phyloP scores from a whole-genome alignment of 225 moss, liverwort and hornwort species.

The Thuidium tamariscinum region DNA sequence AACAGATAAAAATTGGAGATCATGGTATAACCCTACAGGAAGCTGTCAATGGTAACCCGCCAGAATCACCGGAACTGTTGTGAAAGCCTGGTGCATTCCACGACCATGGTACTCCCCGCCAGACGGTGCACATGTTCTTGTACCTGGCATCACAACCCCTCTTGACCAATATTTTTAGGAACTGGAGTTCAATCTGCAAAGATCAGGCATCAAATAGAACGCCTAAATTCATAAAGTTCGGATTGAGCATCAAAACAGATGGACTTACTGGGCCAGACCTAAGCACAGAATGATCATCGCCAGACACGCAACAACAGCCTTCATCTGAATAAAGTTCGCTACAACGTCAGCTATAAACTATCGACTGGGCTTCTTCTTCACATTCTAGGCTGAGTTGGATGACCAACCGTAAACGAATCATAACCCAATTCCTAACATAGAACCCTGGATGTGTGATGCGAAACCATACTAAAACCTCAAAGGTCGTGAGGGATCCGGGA shows the following conservation, averaged over 20 bases:
- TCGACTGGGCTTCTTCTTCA: neutral
- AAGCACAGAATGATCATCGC: conserved; percentile 8
- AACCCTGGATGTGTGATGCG: neutral
- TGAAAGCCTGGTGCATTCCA: neutral
- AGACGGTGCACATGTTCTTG: neutral
- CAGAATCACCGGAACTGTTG: neutral
- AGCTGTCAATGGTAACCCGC: neutral
- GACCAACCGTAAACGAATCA: neutral
- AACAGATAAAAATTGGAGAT: neutral
- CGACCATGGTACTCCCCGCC: neutral
- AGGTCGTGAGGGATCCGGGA: neutral
- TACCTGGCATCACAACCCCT: conserved; percentile 1
- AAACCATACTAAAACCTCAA: neutral
- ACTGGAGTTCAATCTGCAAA: neutral
- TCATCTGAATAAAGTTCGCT: neutral
- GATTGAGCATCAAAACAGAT: neutral
- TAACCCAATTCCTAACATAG: neutral
- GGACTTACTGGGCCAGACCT: conserved; percentile 9
- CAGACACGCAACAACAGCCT: conserved; percentile 3
- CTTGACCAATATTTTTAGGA: neutral
- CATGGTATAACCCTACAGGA: neutral
- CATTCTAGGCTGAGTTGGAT: neutral
- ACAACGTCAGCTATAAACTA: neutral
- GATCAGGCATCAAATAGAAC: neutral
- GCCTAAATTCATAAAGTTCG: neutral